Base-by-base conservation (phyloP, 2,329 filamentous ascomycete species). In the Pestalotiopsis sp. region DNA sequence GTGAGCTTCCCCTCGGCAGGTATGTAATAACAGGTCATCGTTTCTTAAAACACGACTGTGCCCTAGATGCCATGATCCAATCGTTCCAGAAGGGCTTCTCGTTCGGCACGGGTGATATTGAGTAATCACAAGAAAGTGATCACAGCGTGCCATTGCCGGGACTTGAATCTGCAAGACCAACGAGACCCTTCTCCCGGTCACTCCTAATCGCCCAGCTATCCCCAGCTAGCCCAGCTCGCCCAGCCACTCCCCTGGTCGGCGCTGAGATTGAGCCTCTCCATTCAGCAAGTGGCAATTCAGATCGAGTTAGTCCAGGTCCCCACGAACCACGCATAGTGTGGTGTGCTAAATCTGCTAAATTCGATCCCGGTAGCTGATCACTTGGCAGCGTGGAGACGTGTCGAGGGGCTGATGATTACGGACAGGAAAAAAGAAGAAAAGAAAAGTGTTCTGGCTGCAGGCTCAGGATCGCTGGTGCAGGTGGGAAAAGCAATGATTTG, bases 351-450 rank as follows among this genome's bases (percentile, higher is more conserved):
- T 57, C 23, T 13, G 36, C 52, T 57, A 25, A 56, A 36, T 65
- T 36, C 17, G 49, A 57, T 36, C 63, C 63, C 63, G 31, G 63
- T 25, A 65, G 63, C 63, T 64, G 63, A 65, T 65, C 63, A 56
- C 63, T 65, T 65, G 63, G 63, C 63, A 57, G 23, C 41, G 62
- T 64, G 62, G 62, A 64, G 62, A 57, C 63, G 38, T 31, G 13
- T 20, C n/a, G 17, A 17, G 39, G 36, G 63, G 39, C 13, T 65
- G 25, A 31, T 31, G 27, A 27, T 57, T 56, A 65, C 63, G 25
- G 27, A 31, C 27, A 31, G 27, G 27, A 31, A 31, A 31, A 27
- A 31, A 31, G 27, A 31, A 31, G 27, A 31, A 31, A 31, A 31
- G 27, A 31, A n/a, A 57, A 39, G 58, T 56, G 25, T 17, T 20